Base-by-base conservation (phyloP, 1,139 yeast species). In the Hansenula sp. region DNA sequence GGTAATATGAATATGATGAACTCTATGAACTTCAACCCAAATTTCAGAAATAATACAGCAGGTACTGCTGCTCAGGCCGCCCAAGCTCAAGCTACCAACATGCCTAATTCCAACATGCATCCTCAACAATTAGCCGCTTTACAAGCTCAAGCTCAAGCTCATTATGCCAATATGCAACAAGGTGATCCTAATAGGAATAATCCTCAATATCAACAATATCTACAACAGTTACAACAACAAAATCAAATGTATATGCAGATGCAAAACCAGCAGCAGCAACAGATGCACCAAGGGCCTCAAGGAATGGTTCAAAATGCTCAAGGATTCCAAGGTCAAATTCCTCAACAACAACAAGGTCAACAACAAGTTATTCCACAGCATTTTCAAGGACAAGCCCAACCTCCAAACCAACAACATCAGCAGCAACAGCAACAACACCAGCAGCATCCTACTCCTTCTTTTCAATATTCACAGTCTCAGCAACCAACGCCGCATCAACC, bases 331-430 rank as follows among this genome's bases (percentile, higher is more conserved):
- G 44, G 36, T 33, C 58, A 46, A 16, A 52, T 47, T 24, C 51
- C 48, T 34, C 56, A 49, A 35, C 50, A 47, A 10, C 57, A 47
- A 35, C 53, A 52, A 36, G 47, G 41, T 19, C 57, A 48, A 43
- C 50, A 49, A 13, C 61, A 59, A 45, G 63, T 61, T 46, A 57
- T 47, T 21, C 51, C 47, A 34, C 55, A 48, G 30, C 50, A 48
- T 5, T 56, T 46, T 28, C 53, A 52, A 36, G 47, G 41, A 17
- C 57, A 49, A 43, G 49, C 57, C 27, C 61, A 57, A 44, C 46
- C 45, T 17, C 55, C 46, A 38, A 45, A 42, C 30, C 60, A 51
- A 36, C 53, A 48, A 18, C 51, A 45, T 33, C 60, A 51, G 28
- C 48, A 44, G 38, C 49, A 45, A 29, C 47, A 45, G 27, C 41